These are phyloP conservation scores for Acrocalymma vagum DNA, from an alignment of 2,329 filamentous ascomycete species.

Conservation along the genomic window DNA sequence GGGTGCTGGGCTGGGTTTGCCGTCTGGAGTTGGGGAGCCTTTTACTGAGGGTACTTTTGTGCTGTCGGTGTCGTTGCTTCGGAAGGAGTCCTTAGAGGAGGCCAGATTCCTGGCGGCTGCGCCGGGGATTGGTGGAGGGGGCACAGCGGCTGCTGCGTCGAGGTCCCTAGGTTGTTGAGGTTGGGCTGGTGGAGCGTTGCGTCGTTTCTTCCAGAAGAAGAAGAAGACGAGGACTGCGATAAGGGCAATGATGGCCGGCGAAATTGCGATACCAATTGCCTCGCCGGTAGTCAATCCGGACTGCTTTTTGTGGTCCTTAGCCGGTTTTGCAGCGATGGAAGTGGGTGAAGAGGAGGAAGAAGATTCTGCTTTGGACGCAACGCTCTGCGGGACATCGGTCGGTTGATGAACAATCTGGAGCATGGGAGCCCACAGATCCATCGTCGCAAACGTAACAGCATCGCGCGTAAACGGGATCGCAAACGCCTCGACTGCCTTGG, in stretches of 20 bases:
- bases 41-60: too few relatives aligned
- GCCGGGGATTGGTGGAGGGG: too few relatives aligned
- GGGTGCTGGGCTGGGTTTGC: too few relatives aligned
- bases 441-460: constrained; percentile 7
- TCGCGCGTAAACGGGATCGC: constrained; percentile 14
- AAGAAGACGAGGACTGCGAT: constrained; percentile 23
- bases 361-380: background rate
- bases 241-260: constrained; percentile 27
- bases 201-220: constrained; percentile 29
- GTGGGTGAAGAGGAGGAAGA: background rate
- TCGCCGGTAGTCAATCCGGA: constrained; percentile 13
- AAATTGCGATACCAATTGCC: constrained; percentile 35
- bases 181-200: too few relatives aligned
- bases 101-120: too few relatives aligned
- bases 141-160: too few relatives aligned
- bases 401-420: constrained; percentile 26
- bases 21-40: too few relatives aligned
- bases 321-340: constrained; percentile 2
- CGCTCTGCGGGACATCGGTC: constrained; percentile 15
- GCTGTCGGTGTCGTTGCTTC: too few relatives aligned
- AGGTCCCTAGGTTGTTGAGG: too few relatives aligned
- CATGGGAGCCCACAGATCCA: constrained; percentile 25
- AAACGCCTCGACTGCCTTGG: too few relatives aligned
- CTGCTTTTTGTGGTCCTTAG: constrained; percentile 6
- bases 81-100: too few relatives aligned